These are phyloP conservation scores for Lentinula raphanica DNA, from an alignment of 768 basidiomycete genomes.

Conservation along the genomic window DNA sequence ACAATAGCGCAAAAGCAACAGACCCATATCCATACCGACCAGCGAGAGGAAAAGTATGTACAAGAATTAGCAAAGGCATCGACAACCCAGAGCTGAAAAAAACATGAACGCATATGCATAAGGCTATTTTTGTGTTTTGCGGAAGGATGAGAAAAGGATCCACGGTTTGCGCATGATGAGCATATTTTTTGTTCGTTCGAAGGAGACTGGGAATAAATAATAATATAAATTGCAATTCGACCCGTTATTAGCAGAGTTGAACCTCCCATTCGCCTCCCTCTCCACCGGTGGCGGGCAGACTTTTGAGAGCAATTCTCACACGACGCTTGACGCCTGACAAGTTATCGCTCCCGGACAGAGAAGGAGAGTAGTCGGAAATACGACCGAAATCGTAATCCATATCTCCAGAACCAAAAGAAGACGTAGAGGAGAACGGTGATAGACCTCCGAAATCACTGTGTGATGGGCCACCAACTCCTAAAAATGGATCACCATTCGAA, in stretches of 20 bases:
- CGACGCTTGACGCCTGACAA: slow-evolving; percentile 37
- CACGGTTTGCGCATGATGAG: background rate
- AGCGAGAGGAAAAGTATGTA: background rate
- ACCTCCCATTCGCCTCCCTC: slow-evolving; percentile 81
- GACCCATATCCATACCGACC: background rate
- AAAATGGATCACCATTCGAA: slow-evolving; percentile 50
- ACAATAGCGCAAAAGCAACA: background rate
- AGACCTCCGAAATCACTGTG: slow-evolving; percentile 25
- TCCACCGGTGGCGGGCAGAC: slow-evolving; percentile 52
- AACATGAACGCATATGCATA: background rate
- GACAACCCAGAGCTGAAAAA: background rate
- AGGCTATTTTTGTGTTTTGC: background rate
- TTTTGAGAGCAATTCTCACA: slow-evolving; percentile 64
- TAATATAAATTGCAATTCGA: background rate
- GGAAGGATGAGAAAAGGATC: slow-evolving; percentile 1
- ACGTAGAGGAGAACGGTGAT: slow-evolving; percentile 5
- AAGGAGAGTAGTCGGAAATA: slow-evolving; percentile 29
- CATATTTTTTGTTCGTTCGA: background rate
- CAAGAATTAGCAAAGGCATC: background rate
- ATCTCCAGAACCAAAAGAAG: background rate
- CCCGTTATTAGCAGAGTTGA: slow-evolving; percentile 55
- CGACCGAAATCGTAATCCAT: slow-evolving; percentile 17
- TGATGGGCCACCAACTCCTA: slow-evolving; percentile 42
- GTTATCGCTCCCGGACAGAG: slow-evolving; percentile 16
- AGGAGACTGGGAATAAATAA: background rate